Conservation (phyloP, 192 early-diverging fungal species). For the Diversispora eburnea region DNA sequence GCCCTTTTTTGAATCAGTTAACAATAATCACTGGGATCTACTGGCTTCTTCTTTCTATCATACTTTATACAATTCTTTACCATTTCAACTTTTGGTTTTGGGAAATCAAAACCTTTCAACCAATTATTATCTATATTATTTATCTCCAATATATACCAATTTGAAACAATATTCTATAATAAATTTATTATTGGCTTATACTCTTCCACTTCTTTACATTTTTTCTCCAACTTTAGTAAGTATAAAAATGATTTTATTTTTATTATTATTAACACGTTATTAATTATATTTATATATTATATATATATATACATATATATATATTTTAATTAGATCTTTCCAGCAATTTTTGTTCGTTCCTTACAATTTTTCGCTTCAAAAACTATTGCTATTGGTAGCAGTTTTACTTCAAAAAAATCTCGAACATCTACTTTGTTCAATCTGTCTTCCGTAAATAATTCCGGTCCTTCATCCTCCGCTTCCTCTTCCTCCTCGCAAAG, state of each 20-base stretch:
- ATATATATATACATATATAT: not conserved
- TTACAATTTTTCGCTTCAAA: slow-evolving; percentile 20
- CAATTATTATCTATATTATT: slow-evolving; percentile 27
- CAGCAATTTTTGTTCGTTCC: slow-evolving; percentile 21
- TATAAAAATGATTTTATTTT: not conserved
- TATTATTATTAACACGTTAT: no score
- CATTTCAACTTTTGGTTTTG: slow-evolving; percentile 22
- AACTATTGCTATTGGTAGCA: slow-evolving; percentile 10
- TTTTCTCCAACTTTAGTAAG: slow-evolving; percentile 28
- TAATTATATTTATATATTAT: not conserved
- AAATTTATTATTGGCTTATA: slow-evolving; percentile 23
- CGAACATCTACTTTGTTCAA: slow-evolving; percentile 4
- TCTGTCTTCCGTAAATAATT: slow-evolving; percentile 16
- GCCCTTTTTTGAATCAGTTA: slow-evolving; percentile 21
- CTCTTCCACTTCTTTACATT: slow-evolving; percentile 20
- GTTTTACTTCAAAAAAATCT: not conserved
- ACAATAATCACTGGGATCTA: slow-evolving; percentile 23
- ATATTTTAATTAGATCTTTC: slow-evolving; percentile 8
- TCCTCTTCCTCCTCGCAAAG: slow-evolving; percentile 27
- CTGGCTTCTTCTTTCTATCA: slow-evolving; percentile 24
- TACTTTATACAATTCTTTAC: slow-evolving; percentile 21
- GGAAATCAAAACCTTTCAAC: slow-evolving; percentile 22
- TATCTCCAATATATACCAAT: slow-evolving; percentile 24
- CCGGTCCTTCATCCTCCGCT: not conserved
- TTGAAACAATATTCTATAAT: slow-evolving; percentile 22